Conservation (phyloP, 2,329 filamentous ascomycete genomes). For the Aspergillus novofumigatus region DNA sequence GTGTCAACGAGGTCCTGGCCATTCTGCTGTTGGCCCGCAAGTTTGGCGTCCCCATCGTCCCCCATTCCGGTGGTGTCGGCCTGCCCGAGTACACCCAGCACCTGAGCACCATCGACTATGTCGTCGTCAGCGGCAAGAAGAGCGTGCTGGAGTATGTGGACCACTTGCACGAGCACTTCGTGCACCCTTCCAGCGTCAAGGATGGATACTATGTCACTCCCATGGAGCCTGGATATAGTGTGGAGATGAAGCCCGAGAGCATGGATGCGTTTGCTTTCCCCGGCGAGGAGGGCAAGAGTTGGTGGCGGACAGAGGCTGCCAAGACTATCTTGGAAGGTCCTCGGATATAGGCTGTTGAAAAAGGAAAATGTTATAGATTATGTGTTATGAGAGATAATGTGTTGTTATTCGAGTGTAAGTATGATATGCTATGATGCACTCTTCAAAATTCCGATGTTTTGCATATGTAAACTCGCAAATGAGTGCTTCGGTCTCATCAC, state of each 20-base stretch:
- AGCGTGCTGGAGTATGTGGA: conserved; percentile 88
- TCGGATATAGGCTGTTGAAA: conserved; percentile 22
- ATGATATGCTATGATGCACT: not conserved
- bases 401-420: not conserved
- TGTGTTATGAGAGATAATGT: conserved; percentile 2
- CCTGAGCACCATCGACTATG: conserved; percentile 87
- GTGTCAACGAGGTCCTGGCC: conserved; percentile 89
- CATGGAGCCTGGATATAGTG: conserved; percentile 76
- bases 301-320: conserved; percentile 82
- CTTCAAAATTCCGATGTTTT: not conserved
- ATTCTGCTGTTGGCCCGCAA: conserved; percentile 72
- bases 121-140: conserved; percentile 75
- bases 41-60: conserved; percentile 74
- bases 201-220: conserved; percentile 88
- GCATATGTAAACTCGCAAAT: not conserved
- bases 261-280: conserved; percentile 78
- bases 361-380: not conserved
- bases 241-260: conserved; percentile 87
- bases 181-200: conserved; percentile 73
- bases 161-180: conserved; percentile 89
- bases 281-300: conserved; percentile 71
- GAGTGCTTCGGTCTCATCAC: not conserved
- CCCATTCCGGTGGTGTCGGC: conserved; percentile 84
- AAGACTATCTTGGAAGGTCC: conserved; percentile 63
- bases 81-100: conserved; percentile 94